These are phyloP conservation scores for Arctium lappa DNA, from an alignment of 129 eudicot genomes.

Conservation along the genomic window DNA sequence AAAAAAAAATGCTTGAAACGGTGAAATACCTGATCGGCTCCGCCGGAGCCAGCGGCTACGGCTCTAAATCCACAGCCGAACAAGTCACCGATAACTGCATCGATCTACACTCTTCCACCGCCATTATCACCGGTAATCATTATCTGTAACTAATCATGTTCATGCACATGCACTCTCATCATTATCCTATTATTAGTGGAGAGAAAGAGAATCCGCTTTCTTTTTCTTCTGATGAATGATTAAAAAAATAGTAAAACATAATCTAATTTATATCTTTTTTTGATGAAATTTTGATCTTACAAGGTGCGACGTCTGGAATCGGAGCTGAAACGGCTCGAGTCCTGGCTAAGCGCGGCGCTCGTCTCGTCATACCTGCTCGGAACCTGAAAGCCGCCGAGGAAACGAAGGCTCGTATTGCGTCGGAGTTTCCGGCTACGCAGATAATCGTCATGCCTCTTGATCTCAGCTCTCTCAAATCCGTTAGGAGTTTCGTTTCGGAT, in stretches of 20 bases:
- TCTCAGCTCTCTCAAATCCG: constrained; percentile 82
- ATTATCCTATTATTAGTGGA: constrained; percentile 10
- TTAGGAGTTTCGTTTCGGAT: constrained; percentile 53
- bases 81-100: constrained; percentile 49
- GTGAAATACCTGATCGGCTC: constrained; percentile 74
- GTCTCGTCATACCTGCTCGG: constrained; percentile 86
- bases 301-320: constrained; percentile 97
- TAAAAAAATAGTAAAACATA: no score
- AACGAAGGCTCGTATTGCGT: constrained; percentile 46
- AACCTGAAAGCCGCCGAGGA: constrained; percentile 76
- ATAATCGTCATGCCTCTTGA: constrained; percentile 69
- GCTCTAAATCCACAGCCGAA: constrained; percentile 92
- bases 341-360: constrained; percentile 80
- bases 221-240: background rate
- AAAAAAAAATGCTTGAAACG: constrained; percentile 52
- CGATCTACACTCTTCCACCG: constrained; percentile 53
- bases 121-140: constrained; percentile 72
- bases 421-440: constrained; percentile 58
- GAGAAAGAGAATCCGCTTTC: background rate
- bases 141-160: background rate
- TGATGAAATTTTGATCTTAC: background rate
- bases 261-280: background rate
- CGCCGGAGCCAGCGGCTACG: constrained; percentile 83
- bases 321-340: constrained; percentile 98
- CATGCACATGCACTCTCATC: constrained; percentile 45